Conservation (phyloP, 148 eudicot species). For the Fallopia convolvulus region DNA sequence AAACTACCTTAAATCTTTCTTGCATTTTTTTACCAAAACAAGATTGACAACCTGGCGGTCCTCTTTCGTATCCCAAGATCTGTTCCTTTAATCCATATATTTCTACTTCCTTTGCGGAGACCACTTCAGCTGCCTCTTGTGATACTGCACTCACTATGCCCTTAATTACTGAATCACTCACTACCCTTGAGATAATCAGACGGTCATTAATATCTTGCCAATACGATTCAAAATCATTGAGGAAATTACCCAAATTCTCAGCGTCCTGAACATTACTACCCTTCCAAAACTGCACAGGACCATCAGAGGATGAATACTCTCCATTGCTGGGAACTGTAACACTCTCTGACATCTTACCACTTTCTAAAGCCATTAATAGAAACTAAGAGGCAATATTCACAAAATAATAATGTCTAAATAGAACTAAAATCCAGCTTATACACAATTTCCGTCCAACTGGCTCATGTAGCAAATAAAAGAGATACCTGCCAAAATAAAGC, state of each 20-base stretch:
- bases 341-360: background rate
- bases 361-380: background rate
- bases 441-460: background rate
- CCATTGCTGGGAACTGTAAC: background rate
- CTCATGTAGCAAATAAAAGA: background rate
- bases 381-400: background rate
- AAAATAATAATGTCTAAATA: background rate
- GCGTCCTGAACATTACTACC: background rate
- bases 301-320: background rate
- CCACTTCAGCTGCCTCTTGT: constrained; percentile 52
- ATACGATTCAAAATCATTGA: constrained; percentile 54
- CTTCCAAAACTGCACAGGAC: constrained; percentile 8
- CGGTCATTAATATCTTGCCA: constrained; percentile 67
- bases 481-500: background rate
- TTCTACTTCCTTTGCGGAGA: constrained; percentile 51
- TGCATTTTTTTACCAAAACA: constrained; percentile 18
- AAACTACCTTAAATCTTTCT: constrained; percentile 38
- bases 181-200: constrained; percentile 48
- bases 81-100: constrained; percentile 36
- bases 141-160: constrained; percentile 78
- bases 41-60: constrained; percentile 22
- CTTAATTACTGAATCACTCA: constrained; percentile 66
- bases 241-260: constrained; percentile 20
- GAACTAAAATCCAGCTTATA: constrained; percentile 7
- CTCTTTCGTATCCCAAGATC: constrained; percentile 34